Percentiles rank a stretch among this genome's conserved stretches.
These are phyloP conservation scores for Linderina pennispora DNA, from an alignment of 192 early-diverging fungal genomes.

Conservation along the genomic window DNA sequence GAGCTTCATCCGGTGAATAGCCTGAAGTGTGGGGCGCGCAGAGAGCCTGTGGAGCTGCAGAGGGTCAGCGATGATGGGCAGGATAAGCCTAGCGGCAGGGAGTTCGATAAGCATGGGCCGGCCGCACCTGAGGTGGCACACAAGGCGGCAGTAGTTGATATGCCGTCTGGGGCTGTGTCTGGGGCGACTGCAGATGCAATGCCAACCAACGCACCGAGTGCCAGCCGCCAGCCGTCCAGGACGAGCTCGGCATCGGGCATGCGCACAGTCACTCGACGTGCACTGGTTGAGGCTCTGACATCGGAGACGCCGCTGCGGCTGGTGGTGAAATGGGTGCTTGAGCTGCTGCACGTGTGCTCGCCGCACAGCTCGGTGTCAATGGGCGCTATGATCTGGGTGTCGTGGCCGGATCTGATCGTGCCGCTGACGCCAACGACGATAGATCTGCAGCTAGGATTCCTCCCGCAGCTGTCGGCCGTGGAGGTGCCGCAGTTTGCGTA, in stretches of 20 bases:
- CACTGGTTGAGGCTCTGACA: constrained; percentile 15
- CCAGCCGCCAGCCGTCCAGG: not conserved
- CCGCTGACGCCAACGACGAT: constrained; percentile 23
- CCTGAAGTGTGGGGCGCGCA: too few relatives aligned
- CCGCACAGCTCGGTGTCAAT: constrained; percentile 12
- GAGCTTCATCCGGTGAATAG: constrained; percentile 7
- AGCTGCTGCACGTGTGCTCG: constrained; percentile 5
- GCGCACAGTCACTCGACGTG: constrained; percentile 20
- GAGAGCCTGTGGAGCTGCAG: too few relatives aligned
- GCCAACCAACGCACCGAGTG: not conserved
- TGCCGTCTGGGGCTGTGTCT: not conserved
- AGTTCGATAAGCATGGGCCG: too few relatives aligned
- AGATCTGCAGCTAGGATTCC: constrained; percentile 29
- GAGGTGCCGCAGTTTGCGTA: not conserved
- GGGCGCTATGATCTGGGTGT: constrained; percentile 27
- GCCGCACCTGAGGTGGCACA: too few relatives aligned
- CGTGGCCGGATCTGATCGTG: constrained; percentile 32
- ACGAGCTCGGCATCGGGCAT: not conserved
- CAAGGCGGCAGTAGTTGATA: too few relatives aligned
- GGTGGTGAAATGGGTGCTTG: constrained; percentile 14
- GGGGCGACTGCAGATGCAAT: not conserved
- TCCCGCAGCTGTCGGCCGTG: constrained; percentile 1
- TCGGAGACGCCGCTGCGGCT: constrained; percentile 19
- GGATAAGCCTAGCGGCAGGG: not conserved
- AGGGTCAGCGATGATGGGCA: not conserved